Evolutionary conservation across 495 filamentous ascomycete genomes (phyloP).

Genomic region (Jackrogersella multiformis): DNA sequence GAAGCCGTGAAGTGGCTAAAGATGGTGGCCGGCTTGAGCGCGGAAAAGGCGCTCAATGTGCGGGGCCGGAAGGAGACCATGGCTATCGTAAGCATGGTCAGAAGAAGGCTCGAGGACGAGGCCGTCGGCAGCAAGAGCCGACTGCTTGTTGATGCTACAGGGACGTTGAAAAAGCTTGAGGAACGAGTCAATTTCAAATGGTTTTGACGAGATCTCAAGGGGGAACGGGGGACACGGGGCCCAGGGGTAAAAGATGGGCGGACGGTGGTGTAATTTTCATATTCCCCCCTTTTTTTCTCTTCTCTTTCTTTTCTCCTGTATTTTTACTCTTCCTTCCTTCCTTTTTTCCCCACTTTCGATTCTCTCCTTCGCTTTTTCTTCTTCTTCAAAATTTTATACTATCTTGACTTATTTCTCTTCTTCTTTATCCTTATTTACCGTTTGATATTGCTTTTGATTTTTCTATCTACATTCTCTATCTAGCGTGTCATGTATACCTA

Average conservation of each 20-base stretch:
- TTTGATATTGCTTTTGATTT: constrained; percentile 3
- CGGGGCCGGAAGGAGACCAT: constrained; percentile 47
- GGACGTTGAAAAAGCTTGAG: constrained; percentile 56
- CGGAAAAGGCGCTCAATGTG: constrained; percentile 44
- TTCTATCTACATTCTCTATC: constrained; percentile 11
- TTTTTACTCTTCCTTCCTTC: constrained; percentile 18
- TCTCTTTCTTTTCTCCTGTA: constrained; percentile 25
- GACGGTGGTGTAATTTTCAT: constrained; percentile 22
- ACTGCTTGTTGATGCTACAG: constrained; percentile 56
- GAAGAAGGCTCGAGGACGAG: constrained; percentile 52
- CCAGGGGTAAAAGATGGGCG: constrained; percentile 11
- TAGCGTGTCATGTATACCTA: constrained; percentile 27
- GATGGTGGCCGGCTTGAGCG: constrained; percentile 32
- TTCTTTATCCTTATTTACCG: constrained; percentile 17
- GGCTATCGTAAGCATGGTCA: constrained; percentile 52
- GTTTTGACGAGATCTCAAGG: constrained; percentile 43
- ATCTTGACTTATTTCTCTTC: constrained; percentile 26
- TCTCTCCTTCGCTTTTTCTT: constrained; percentile 5
- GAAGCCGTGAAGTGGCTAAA: constrained; percentile 42
- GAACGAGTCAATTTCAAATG: constrained; percentile 49
- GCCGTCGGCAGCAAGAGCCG: constrained; percentile 50
- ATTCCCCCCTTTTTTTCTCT: constrained; percentile 24
- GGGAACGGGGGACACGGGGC: not conserved
- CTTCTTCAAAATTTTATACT: constrained; percentile 19
- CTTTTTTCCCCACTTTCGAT: constrained; percentile 22